Conservation (phyloP, 192 early-diverging fungal genomes). For the Umbelopsis ramanniana region DNA sequence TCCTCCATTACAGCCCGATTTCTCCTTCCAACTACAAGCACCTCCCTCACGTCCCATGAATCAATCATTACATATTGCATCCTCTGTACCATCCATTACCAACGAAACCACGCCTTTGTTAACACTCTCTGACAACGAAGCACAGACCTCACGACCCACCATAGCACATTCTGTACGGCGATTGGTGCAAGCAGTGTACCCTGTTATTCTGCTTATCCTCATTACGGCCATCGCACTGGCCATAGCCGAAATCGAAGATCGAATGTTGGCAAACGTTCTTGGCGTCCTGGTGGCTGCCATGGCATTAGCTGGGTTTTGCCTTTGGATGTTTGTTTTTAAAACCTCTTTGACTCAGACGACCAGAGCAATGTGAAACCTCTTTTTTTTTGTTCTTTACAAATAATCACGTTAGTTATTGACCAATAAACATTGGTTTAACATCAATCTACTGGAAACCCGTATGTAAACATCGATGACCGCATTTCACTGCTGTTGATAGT, state of each 20-base stretch:
- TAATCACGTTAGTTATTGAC: neutral
- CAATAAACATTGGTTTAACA: neutral
- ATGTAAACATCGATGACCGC: no score
- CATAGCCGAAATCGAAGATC: conserved; percentile 13
- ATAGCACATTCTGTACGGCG: neutral
- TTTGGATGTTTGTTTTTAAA: conserved; percentile 22
- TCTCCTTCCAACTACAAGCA: no score
- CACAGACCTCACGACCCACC: neutral
- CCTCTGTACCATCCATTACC: neutral
- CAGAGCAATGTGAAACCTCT: neutral
- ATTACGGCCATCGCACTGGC: neutral
- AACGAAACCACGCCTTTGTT: neutral
- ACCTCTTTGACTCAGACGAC: conserved; percentile 8
- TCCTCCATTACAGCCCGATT: no score
- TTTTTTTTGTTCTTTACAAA: neutral
- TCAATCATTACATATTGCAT: neutral
- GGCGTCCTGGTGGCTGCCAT: conserved; percentile 16
- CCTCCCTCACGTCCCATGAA: no score
- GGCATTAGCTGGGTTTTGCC: conserved; percentile 23
- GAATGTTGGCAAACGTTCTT: conserved; percentile 10
- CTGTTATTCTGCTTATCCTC: neutral
- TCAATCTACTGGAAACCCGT: no score
- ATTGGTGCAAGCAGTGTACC: conserved; percentile 14
- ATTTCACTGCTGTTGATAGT: neutral
- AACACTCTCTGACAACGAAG: no score